Evolutionary conservation across 345 rosid species (phyloP), one percentile per base, ranked within the genome.

Genomic region (Rhizophora mangle): DNA sequence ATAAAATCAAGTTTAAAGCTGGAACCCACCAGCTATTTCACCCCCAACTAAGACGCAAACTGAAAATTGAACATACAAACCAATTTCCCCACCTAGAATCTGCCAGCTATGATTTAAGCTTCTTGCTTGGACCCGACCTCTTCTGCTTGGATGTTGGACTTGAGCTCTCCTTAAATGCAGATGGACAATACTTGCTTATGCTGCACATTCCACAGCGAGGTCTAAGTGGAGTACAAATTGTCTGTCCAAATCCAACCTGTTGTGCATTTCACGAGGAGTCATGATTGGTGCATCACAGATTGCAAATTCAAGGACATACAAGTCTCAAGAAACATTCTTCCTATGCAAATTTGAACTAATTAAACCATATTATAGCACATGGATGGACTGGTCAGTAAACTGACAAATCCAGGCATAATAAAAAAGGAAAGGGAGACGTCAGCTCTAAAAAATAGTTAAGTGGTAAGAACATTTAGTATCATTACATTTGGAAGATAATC

Each of bases 221-320:
- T 73, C 91, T 78, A 7, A 89, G 78, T 0, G 98, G 97, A 68
- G 92, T 88, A 69, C 97, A 91, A 68, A 91, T 85, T 57, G 86
- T 94, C 80, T 91, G 98, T 69, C 98, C 96, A 9, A 94, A 91
- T 73, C 97, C 96, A 31, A 94, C 98, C 97, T 89, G 82, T 70
- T 60, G 26, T 4, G 5, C 59, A 58, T 24, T 7, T 47, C 15
- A 49, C 15, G 5, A 43, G 16, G 19, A 43, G 49, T 43, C 49
- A 43, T 43, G 18, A 43, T 19, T 43, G 1, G 4, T 43, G 49
- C 18, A 43, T 13, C 49, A 15, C 8, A 4, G 15, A 43, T 43
- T 2, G 18, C 49, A 43, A 43, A 43, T 43, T 43, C 19, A 15
- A 43, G 49, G 16, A 43, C 49, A 13, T 13, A 43, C 1, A 43